Conservation (phyloP, 73 alveolate species). For the Paramecium sonneborni region DNA sequence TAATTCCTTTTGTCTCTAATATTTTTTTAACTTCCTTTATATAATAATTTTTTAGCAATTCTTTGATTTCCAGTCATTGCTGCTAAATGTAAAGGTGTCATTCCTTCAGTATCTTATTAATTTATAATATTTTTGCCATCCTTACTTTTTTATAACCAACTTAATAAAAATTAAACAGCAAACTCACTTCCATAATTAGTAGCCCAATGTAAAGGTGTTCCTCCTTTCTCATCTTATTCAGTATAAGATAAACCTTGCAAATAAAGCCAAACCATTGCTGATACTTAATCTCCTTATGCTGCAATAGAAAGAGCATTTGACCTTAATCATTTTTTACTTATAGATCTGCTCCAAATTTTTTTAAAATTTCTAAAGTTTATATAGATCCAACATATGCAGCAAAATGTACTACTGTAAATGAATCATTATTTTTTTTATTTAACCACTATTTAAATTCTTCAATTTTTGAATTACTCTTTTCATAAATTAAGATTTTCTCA, state of each 20-base stretch:
- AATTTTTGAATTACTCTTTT: slow-evolving; percentile 13
- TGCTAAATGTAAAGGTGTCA: slow-evolving; percentile 61
- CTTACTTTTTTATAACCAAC: background rate
- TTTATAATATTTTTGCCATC: background rate
- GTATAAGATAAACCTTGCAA: slow-evolving; percentile 73
- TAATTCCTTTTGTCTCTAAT: background rate
- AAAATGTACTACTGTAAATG: slow-evolving; percentile 91
- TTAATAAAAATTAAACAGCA: slow-evolving; percentile 59
- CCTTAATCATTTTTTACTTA: slow-evolving; percentile 87
- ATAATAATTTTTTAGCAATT: slow-evolving; percentile 43
- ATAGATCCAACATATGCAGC: slow-evolving; percentile 90
- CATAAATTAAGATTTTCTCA: background rate
- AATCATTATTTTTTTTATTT: slow-evolving; percentile 82
- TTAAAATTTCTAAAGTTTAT: slow-evolving; percentile 81
- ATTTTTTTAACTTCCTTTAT: slow-evolving; percentile 48
- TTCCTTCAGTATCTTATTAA: slow-evolving; percentile 38
- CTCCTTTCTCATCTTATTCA: slow-evolving; percentile 82
- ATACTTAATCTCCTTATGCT: slow-evolving; percentile 94
- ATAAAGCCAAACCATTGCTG: slow-evolving; percentile 82
- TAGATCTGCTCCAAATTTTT: slow-evolving; percentile 84
- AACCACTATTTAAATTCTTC: slow-evolving; percentile 72
- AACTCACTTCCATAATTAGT: slow-evolving; percentile 74
- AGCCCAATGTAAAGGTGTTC: slow-evolving; percentile 97
- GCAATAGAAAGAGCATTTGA: slow-evolving; percentile 94
- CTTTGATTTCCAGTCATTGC: slow-evolving; percentile 63